Evolutionary conservation across 2,329 filamentous ascomycete species (phyloP).

Genomic region (Alternaria novae-zelandiae): DNA sequence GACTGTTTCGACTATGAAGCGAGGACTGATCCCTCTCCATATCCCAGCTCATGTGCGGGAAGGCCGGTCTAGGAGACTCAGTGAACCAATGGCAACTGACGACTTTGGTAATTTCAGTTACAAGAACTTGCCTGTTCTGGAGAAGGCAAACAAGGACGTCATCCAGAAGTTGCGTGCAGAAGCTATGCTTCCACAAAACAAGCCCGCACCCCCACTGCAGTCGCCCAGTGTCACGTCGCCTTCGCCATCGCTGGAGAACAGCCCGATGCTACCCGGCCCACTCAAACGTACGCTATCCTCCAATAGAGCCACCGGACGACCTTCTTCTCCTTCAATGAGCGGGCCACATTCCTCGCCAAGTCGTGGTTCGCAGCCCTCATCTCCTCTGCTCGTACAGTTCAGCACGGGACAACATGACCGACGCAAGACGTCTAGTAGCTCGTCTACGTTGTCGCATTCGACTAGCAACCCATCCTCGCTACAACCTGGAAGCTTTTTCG

Average conservation of each 20-base stretch:
- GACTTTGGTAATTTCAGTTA: slow-evolving; percentile 97
- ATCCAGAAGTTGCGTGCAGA: slow-evolving; percentile 95
- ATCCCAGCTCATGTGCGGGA: slow-evolving; percentile 97
- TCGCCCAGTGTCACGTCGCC: slow-evolving; percentile 58
- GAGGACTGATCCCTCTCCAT: slow-evolving; percentile 90
- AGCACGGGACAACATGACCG: slow-evolving; percentile 85
- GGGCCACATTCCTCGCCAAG: slow-evolving; percentile 87
- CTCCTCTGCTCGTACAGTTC: slow-evolving; percentile 95
- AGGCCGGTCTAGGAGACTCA: slow-evolving; percentile 82
- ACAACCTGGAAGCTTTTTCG: slow-evolving; percentile 74
- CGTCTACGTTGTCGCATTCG: slow-evolving; percentile 82
- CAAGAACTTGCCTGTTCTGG: slow-evolving; percentile 94
- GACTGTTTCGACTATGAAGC: slow-evolving; percentile 80
- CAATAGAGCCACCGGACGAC: slow-evolving; percentile 73
- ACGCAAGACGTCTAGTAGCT: slow-evolving; percentile 90
- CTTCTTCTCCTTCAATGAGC: slow-evolving; percentile 84
- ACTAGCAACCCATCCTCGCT: slow-evolving; percentile 66
- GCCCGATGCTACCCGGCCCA: slow-evolving; percentile 79
- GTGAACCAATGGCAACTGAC: slow-evolving; percentile 85
- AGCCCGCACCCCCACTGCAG: slow-evolving; percentile 50
- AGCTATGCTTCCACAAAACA: slow-evolving; percentile 74
- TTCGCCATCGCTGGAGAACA: slow-evolving; percentile 79
- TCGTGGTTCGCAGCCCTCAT: slow-evolving; percentile 81
- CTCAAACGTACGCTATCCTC: slow-evolving; percentile 84
- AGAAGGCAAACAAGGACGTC: slow-evolving; percentile 98